Percentiles rank a stretch among this genome's conserved stretches.
Evolutionary conservation across 2,329 filamentous ascomycete species (phyloP).

Genomic region (Penicillium sp.): DNA sequence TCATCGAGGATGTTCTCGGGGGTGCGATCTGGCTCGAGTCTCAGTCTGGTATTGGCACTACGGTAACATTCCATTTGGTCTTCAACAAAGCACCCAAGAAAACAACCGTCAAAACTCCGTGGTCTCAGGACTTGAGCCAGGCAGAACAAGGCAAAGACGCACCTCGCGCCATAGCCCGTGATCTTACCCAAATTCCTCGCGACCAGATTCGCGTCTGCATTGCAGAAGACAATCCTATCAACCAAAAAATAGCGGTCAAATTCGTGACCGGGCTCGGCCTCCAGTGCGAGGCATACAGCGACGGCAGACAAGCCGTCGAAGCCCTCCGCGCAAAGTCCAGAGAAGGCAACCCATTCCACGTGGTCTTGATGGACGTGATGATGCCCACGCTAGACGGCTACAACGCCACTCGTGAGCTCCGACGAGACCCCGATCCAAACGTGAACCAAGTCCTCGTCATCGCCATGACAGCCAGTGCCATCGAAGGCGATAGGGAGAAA

Average conservation of each 20-base stretch:
- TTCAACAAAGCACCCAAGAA: constrained; percentile 75
- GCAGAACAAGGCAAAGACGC: constrained; percentile 42
- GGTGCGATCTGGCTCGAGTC: constrained; percentile 82
- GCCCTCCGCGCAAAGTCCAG: constrained; percentile 71
- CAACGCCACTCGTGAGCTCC: constrained; percentile 80
- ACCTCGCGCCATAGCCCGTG: constrained; percentile 52
- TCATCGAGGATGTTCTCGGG: constrained; percentile 89
- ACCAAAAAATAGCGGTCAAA: constrained; percentile 88
- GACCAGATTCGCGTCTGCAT: constrained; percentile 84
- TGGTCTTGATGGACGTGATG: constrained; percentile 93
- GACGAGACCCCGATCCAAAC: constrained; percentile 70
- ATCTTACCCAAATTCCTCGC: constrained; percentile 71
- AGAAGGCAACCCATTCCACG: constrained; percentile 76
- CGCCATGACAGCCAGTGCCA: constrained; percentile 94
- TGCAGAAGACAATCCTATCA: constrained; percentile 92
- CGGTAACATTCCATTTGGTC: constrained; percentile 74
- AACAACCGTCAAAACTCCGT: constrained; percentile 57
- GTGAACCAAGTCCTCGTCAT: constrained; percentile 88
- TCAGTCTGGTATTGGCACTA: constrained; percentile 60
- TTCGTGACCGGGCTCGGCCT: constrained; percentile 86
- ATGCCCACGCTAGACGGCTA: constrained; percentile 95
- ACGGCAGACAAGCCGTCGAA: constrained; percentile 83
- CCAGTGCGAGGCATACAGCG: constrained; percentile 82
- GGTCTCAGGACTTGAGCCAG: constrained; percentile 47
- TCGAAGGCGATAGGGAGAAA: constrained; percentile 91